Evolutionary conservation across 768 basidiomycete genomes (phyloP).

Genomic region (Cystoderma amianthinum): DNA sequence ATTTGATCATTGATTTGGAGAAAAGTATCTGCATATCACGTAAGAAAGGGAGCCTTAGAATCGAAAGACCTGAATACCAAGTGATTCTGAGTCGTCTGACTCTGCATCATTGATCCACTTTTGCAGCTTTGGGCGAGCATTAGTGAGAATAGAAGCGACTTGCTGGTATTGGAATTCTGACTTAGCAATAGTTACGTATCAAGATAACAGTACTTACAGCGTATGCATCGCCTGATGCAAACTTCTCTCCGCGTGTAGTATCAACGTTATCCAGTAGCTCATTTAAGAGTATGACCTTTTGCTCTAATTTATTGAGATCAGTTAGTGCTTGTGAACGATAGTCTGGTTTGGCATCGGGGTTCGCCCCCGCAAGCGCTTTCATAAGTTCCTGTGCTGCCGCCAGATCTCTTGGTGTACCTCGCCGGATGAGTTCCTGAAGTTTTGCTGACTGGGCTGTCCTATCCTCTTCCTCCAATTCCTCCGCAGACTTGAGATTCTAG

Average conservation of each 20-base stretch:
- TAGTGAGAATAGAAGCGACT: constrained; percentile 76
- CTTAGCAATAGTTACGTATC: not conserved
- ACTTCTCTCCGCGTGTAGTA: constrained; percentile 60
- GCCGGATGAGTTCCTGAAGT: constrained; percentile 94
- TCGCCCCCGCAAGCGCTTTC: constrained; percentile 91
- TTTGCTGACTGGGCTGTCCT: constrained; percentile 93
- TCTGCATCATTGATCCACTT: constrained; percentile 97
- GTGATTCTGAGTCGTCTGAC: constrained; percentile 80
- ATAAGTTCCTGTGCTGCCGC: constrained; percentile 95
- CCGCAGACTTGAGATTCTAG: constrained; percentile 89
- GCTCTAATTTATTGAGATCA: constrained; percentile 91
- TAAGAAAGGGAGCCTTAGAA: constrained; percentile 1
- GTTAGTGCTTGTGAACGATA: constrained; percentile 85
- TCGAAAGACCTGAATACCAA: constrained; percentile 44
- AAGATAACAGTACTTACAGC: constrained; percentile 47
- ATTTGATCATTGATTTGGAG: constrained; percentile 97
- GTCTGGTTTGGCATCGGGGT: constrained; percentile 91
- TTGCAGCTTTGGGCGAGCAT: constrained; percentile 90
- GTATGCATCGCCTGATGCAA: constrained; percentile 88
- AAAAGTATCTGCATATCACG: constrained; percentile 64
- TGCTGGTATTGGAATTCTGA: constrained; percentile 42
- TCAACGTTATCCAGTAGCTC: constrained; percentile 96
- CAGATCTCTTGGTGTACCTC: constrained; percentile 93
- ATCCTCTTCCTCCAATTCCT: constrained; percentile 95
- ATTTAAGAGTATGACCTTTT: constrained; percentile 91